Base-by-base conservation (phyloP, 192 early-diverging fungal species). In the Helicostylum pulchrum region DNA sequence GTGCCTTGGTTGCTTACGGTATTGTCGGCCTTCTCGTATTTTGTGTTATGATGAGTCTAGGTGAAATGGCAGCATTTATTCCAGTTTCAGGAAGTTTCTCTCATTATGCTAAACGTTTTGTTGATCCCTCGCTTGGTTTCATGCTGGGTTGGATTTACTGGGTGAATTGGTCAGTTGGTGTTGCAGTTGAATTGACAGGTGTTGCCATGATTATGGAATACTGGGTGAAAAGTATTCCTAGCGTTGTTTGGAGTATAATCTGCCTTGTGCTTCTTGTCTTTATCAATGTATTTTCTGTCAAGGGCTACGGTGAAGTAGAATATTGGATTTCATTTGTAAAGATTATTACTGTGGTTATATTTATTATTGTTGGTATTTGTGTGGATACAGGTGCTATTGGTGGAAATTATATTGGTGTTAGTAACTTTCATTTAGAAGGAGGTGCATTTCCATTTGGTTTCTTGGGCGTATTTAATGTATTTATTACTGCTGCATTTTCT, bases 271-370 rank as follows among this genome's bases (percentile, higher is more conserved):
- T 85, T 5, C 84, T 93, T 53, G 70, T 88, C 2, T 11, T 62
- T 7, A 73, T 93, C 34, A 90, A 93, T 68, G 68, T 80, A 8
- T 68, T 88, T 30, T 81, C 84, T 20, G 86, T 87, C 49, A 78
- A 76, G 49, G 84, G 88, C 12, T 93, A 89, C 80, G 90, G 92
- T 49, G 92, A 93, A 71, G 70, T 82, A 0, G 92, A 93, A 73
- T 97, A 91, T 69, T 89, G 87, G 88, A 84, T 97, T 62, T 82
- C 88, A 2, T 32, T 87, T 9, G 77, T 91, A 74, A 97, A 97
- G 73, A 83, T 97, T 48, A 57, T 91, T n/a, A 82, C 89, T 0
- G 86, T 93, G 45, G 50, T 91, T 34, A 74, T 94, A 31, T 95
- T 95, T 65, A 79, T 95, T 55, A 76, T 94, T 52, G 78, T 93